Conservation (phyloP, 805 yeast genomes). For the Candida awuae region DNA sequence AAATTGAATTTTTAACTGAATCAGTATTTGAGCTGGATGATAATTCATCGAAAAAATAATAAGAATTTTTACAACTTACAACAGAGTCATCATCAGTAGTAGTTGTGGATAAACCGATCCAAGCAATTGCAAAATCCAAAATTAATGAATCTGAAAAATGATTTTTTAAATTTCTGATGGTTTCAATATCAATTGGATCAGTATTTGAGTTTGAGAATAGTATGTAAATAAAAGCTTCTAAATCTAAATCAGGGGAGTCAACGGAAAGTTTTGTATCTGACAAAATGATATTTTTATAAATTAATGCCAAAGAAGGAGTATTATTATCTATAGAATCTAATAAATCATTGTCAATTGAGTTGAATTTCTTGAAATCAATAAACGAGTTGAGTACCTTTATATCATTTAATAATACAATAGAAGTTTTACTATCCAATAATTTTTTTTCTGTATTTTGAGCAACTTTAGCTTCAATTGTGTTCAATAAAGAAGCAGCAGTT, state of each 20-base stretch:
- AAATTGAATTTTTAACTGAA: slow-evolving; percentile 40
- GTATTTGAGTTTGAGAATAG: slow-evolving; percentile 33
- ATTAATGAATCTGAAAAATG: slow-evolving; percentile 67
- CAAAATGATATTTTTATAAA: slow-evolving; percentile 14
- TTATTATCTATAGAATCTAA: slow-evolving; percentile 15
- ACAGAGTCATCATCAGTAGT: slow-evolving; percentile 26
- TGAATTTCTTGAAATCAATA: slow-evolving; percentile 4
- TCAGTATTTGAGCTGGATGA: slow-evolving; percentile 46
- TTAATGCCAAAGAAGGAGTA: slow-evolving; percentile 20
- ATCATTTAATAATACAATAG: slow-evolving; percentile 1
- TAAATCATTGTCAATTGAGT: not conserved
- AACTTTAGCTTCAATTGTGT: not conserved
- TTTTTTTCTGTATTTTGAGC: not conserved
- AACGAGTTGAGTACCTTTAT: slow-evolving; percentile 3
- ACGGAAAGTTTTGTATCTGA: slow-evolving; percentile 1
- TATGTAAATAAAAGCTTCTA: slow-evolving; percentile 34
- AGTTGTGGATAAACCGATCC: slow-evolving; percentile 33
- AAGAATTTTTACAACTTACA: slow-evolving; percentile 38
- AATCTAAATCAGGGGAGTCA: slow-evolving; percentile 6
- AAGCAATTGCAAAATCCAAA: slow-evolving; percentile 72
- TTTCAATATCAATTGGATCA: slow-evolving; percentile 13
- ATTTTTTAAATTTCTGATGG: slow-evolving; percentile 31
- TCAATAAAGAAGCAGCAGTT: not conserved
- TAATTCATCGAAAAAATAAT: slow-evolving; percentile 75
- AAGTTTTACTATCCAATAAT: slow-evolving; percentile 5